Percentiles rank a stretch among this genome's conserved stretches.
phyloP scores from a whole-genome alignment of 1,284 basidiomycete species.

The Ganoderma sinense region DNA sequence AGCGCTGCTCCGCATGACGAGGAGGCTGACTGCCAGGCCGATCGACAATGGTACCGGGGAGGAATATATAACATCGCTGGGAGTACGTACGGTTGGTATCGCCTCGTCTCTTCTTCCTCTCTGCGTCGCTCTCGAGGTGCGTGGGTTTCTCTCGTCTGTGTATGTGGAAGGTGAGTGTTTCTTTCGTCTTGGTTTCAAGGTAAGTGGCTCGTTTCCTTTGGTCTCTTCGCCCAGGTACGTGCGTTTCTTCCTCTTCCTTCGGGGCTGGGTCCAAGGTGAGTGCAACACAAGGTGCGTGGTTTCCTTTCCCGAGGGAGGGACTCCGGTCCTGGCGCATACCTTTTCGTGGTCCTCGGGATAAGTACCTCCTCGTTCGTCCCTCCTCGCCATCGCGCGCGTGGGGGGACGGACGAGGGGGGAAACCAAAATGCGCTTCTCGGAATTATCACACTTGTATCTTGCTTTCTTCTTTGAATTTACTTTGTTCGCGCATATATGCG shows the following conservation, averaged over 20 bases:
- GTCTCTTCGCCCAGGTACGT: not conserved
- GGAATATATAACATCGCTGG: not conserved
- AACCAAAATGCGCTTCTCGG: slow-evolving; percentile 8
- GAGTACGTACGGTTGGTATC: not conserved
- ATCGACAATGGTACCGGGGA: not conserved
- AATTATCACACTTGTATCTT: too few relatives aligned
- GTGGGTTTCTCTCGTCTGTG: not conserved
- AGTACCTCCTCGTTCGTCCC: not conserved
- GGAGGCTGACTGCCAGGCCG: not conserved
- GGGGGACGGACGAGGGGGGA: not conserved
- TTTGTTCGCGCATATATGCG: too few relatives aligned
- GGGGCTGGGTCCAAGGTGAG: not conserved
- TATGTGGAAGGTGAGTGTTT: not conserved
- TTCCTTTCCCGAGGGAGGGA: slow-evolving; percentile 3
- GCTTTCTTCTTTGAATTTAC: too few relatives aligned
- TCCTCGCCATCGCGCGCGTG: not conserved
- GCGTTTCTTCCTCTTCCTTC: not conserved
- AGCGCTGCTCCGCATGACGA: not conserved
- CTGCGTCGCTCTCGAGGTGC: not conserved
- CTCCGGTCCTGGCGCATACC: slow-evolving; percentile 2
- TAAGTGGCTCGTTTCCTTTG: not conserved
- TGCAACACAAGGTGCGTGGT: not conserved
- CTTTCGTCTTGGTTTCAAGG: not conserved
- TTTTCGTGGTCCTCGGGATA: slow-evolving; percentile 7
- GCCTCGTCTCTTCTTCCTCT: not conserved